Base-by-base conservation (phyloP, 2,329 filamentous ascomycete species). In the Cordyceps javanica region DNA sequence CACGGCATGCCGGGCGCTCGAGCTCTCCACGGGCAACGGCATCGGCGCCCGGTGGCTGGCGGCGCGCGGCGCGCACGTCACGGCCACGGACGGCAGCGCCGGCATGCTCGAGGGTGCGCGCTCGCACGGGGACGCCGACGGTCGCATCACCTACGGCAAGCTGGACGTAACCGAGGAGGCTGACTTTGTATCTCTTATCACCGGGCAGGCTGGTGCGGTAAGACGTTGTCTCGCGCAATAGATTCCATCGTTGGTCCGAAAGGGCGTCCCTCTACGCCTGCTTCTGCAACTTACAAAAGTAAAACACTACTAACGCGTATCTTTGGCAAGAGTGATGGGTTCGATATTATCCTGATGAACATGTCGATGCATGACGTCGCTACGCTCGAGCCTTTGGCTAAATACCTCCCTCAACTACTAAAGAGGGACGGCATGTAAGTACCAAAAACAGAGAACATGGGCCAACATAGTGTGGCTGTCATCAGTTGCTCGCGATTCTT, bases 11-110 rank as follows among this genome's bases (percentile, higher is more conserved):
- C 64, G 64, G 7, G 74, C 74, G 0, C 68, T 80, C 6, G 77
- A 80, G 56, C 67, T 81, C n/a, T 75, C 77, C 3, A 78, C 75
- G 0, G 77, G 77, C 39, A 80, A 79, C 58, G 77, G 77, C 25
- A 70, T 80, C 26, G 72, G 73, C 19, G 75, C 77, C 16, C 72
- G 77, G 23, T 75, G 73, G 69, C 67, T 81, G 16, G 72, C 70
- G 1, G 63, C 62, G 10, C 60, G 68, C 23, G 72, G 70, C 10
- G 70, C 70, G 0, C 57, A 60, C 1, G 74, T 80, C 13, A 60
- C 74, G 4, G 78, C 75, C 2, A 76, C 77, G 1, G 78, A 80
- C 59, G 77, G 72, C 39, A 73, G 72, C 36, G 50, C 61, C 21
- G 64, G 62, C 9, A 78, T 80, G 76, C 55, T 79, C 3, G 61